A percentile compares a stretch with the other conserved stretches of the same genome.
phyloP scores from a whole-genome alignment of 2,329 filamentous ascomycete genomes.

The Coniella lustricola region DNA sequence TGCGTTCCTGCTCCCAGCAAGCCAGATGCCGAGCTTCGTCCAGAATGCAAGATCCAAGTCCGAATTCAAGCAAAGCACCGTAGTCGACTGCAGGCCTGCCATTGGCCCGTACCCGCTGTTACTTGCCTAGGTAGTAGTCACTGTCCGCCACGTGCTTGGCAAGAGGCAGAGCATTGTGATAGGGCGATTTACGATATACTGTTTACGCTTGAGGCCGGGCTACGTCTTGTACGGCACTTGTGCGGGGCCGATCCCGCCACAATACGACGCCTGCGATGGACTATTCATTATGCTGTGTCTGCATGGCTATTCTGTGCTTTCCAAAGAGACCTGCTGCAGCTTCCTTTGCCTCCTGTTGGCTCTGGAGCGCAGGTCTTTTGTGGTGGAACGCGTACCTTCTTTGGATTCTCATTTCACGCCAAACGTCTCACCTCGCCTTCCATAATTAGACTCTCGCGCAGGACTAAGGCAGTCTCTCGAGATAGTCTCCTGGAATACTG shows the following conservation, averaged over 20 bases:
- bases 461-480: neutral
- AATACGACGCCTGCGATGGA: too few relatives aligned
- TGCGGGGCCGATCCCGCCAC: neutral
- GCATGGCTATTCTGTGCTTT: too few relatives aligned
- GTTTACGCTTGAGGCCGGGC: too few relatives aligned
- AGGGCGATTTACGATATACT: slow-evolving; percentile 16
- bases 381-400: neutral
- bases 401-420: neutral
- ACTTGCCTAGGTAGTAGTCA: slow-evolving; percentile 13
- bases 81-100: slow-evolving; percentile 3
- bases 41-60: slow-evolving; percentile 1
- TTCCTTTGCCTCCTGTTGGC: too few relatives aligned
- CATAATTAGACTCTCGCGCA: slow-evolving; percentile 1
- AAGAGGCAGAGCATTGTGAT: slow-evolving; percentile 16
- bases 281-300: too few relatives aligned
- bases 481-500: slow-evolving; percentile 5
- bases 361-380: too few relatives aligned
- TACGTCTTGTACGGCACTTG: neutral
- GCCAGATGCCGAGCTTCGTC: slow-evolving; percentile 13
- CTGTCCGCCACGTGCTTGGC: slow-evolving; percentile 4
- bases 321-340: too few relatives aligned
- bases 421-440: neutral
- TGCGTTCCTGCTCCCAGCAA: slow-evolving; percentile 5
- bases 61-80: slow-evolving; percentile 1
- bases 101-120: neutral